A percentile compares a stretch with the other conserved stretches of the same genome.
phyloP scores from a whole-genome alignment of 208 protist genomes.

The Leishmania amazonensis region DNA sequence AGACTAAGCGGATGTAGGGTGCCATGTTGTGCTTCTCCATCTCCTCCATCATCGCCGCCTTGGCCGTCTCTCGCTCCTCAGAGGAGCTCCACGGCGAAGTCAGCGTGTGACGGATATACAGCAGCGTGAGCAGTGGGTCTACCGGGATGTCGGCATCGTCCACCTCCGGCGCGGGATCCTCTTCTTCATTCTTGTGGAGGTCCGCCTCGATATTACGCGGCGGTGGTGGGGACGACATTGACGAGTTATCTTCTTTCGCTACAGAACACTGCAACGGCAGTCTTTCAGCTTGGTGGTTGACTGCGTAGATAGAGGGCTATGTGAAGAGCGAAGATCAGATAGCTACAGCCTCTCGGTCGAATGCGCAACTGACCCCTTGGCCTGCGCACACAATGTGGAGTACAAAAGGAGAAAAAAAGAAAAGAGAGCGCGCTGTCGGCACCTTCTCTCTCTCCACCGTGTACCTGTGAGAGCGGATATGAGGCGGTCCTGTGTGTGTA shows the following conservation, averaged over 20 bases:
- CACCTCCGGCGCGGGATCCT: conserved; percentile 28
- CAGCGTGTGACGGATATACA: conserved; percentile 81
- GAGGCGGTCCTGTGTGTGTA: neutral
- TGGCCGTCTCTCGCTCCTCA: conserved; percentile 72
- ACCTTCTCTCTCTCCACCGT: neutral
- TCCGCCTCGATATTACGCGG: conserved; percentile 25
- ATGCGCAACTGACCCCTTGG: conserved; percentile 4
- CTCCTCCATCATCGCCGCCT: conserved; percentile 70
- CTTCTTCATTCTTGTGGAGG: conserved; percentile 40
- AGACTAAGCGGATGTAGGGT: conserved; percentile 86
- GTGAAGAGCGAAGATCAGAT: neutral
- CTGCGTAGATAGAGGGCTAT: neutral
- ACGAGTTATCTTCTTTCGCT: conserved; percentile 9
- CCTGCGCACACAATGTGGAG: neutral
- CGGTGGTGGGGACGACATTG: conserved; percentile 23
- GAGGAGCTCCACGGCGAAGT: conserved; percentile 77
- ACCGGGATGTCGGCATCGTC: conserved; percentile 60
- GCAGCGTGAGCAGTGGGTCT: conserved; percentile 83
- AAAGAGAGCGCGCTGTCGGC: neutral
- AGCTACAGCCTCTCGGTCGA: neutral
- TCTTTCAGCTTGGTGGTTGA: neutral
- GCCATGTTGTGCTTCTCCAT: conserved; percentile 86
- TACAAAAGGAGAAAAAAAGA: conserved; percentile 11
- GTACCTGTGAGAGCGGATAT: neutral
- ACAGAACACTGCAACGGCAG: neutral